phyloP scores from a whole-genome alignment of 225 moss, liverwort and hornwort genomes.

The Takakia lepidozioides region DNA sequence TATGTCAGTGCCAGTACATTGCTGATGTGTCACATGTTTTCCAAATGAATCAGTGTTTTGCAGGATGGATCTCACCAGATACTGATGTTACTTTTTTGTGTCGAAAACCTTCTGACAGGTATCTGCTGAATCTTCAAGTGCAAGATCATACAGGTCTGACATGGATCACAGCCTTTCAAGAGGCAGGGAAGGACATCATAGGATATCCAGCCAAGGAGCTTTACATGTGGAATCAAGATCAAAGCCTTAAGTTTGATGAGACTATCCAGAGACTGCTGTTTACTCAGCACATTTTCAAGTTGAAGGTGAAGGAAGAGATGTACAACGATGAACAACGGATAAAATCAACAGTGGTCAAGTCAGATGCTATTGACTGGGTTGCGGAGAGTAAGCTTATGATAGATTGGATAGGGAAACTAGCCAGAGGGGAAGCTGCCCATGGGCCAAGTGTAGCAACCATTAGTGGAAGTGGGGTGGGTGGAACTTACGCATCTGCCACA shows the following conservation, averaged over 20 bases:
- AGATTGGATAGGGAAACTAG: slow-evolving; percentile 58
- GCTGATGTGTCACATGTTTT: no score
- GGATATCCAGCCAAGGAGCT: slow-evolving; percentile 64
- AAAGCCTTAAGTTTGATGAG: slow-evolving; percentile 71
- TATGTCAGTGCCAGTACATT: no score
- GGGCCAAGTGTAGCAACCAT: slow-evolving; percentile 18
- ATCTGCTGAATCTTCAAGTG: slow-evolving; percentile 70
- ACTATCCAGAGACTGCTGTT: slow-evolving; percentile 77
- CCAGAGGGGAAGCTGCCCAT: slow-evolving; percentile 36
- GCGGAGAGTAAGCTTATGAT: slow-evolving; percentile 66
- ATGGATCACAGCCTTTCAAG: slow-evolving; percentile 92
- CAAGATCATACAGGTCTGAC: slow-evolving; percentile 91
- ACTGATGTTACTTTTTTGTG: background rate
- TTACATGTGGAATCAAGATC: slow-evolving; percentile 66
- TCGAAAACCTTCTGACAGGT: slow-evolving; percentile 52
- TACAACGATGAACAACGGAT: slow-evolving; percentile 89
- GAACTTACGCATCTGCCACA: slow-evolving; percentile 26
- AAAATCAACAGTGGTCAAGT: slow-evolving; percentile 69
- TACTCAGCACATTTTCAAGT: slow-evolving; percentile 71
- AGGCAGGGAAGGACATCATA: slow-evolving; percentile 80
- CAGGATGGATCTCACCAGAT: no score
- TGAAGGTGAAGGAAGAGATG: slow-evolving; percentile 89
- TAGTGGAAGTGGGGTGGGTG: slow-evolving; percentile 20
- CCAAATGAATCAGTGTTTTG: no score
- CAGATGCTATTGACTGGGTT: slow-evolving; percentile 59